phyloP scores from a whole-genome alignment of 1,139 yeast genomes.

The Ogataea hybrid region DNA sequence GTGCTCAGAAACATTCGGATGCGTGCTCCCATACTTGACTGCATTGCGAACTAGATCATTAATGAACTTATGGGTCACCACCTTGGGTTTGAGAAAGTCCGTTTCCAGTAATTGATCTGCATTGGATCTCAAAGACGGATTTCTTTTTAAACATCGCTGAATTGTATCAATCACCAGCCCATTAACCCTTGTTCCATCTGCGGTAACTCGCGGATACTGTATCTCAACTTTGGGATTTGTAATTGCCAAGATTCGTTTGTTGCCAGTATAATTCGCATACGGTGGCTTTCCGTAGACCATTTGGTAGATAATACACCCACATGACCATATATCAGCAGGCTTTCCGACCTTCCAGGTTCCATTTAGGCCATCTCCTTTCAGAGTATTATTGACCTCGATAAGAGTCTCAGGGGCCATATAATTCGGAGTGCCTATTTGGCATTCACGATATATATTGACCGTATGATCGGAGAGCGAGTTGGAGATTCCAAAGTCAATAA shows the following conservation, averaged over 20 bases:
- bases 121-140: conserved; percentile 69
- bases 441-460: conserved; percentile 81
- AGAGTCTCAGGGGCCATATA: conserved; percentile 98
- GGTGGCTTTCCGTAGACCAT: conserved; percentile 96
- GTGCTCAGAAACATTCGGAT: conserved; percentile 37
- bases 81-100: conserved; percentile 69
- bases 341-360: conserved; percentile 86
- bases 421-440: conserved; percentile 94
- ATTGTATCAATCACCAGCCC: conserved; percentile 62
- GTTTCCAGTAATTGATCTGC: conserved; percentile 56
- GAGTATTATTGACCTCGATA: conserved; percentile 50
- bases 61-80: conserved; percentile 65
- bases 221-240: conserved; percentile 83
- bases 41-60: conserved; percentile 76
- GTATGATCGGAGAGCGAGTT: conserved; percentile 94
- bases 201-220: conserved; percentile 49
- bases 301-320: conserved; percentile 94
- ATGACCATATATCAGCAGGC: conserved; percentile 97
- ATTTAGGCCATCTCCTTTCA: conserved; percentile 25
- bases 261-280: conserved; percentile 76
- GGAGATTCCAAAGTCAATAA: conserved; percentile 96
- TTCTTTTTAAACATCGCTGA: conserved; percentile 67
- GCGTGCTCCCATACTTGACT: conserved; percentile 60
- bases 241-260: conserved; percentile 79
- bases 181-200: conserved; percentile 21